A percentile compares a stretch with the other conserved stretches of the same genome.
phyloP scores from a whole-genome alignment of 2,329 filamentous ascomycete species.

The Phoma sp. region DNA sequence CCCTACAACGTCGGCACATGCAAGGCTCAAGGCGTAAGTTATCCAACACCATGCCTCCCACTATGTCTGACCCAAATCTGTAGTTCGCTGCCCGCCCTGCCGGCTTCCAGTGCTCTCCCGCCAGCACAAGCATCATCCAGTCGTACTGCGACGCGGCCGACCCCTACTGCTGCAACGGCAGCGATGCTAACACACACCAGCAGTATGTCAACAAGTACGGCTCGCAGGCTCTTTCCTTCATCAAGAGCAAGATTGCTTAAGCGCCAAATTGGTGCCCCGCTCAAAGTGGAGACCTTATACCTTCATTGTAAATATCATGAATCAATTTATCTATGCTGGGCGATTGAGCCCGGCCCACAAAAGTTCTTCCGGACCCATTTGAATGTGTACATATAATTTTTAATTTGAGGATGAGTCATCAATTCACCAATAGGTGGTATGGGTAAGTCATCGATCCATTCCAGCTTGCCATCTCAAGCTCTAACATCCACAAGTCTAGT shows the following conservation, averaged over 20 bases:
- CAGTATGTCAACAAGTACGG: slow-evolving; percentile 68
- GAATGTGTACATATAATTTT: neutral
- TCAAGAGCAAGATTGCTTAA: slow-evolving; percentile 58
- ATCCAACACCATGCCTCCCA: neutral
- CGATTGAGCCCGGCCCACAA: neutral
- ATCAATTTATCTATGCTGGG: neutral
- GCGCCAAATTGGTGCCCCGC: neutral
- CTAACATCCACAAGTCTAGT: slow-evolving; percentile 30
- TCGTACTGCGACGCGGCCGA: slow-evolving; percentile 70
- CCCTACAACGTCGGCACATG: slow-evolving; percentile 68
- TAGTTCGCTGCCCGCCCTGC: slow-evolving; percentile 66
- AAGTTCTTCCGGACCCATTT: neutral
- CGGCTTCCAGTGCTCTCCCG: slow-evolving; percentile 62
- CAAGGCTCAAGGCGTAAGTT: slow-evolving; percentile 62
- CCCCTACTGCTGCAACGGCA: slow-evolving; percentile 71
- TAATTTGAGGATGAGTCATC: neutral
- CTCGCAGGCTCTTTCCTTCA: slow-evolving; percentile 63
- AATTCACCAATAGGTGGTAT: slow-evolving; percentile 30
- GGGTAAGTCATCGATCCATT: slow-evolving; percentile 17
- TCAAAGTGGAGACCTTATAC: neutral
- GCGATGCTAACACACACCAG: slow-evolving; percentile 64
- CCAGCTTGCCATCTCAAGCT: neutral
- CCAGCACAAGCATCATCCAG: slow-evolving; percentile 61
- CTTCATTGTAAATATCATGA: slow-evolving; percentile 14
- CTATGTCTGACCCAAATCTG: slow-evolving; percentile 3